Conservation (phyloP, 129 eudicot genomes). For the Silybum marianum region DNA sequence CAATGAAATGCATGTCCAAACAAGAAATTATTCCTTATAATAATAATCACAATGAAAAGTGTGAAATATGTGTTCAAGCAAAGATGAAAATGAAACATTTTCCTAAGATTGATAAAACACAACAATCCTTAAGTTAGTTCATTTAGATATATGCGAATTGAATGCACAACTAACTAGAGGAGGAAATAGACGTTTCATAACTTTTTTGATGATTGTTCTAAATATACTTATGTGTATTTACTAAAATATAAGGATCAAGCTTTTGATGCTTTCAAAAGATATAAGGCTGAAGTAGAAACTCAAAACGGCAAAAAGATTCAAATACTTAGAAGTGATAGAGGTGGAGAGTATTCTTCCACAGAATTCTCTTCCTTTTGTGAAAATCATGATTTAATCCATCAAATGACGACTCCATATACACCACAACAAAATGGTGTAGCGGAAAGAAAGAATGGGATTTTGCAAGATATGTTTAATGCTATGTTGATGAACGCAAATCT, state of each 20-base stretch:
- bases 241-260: not conserved
- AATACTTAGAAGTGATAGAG: not conserved
- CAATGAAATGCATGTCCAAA: not conserved
- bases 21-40: not conserved
- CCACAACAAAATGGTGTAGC: too few species aligned
- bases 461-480: too few species aligned
- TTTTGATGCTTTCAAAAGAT: not conserved
- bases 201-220: not conserved
- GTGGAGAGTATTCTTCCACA: too few species aligned
- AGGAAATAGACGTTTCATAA: too few species aligned
- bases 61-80: conserved; percentile 7
- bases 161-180: conserved; percentile 1
- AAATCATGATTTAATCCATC: too few species aligned
- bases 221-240: not conserved
- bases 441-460: too few species aligned
- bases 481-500: too few species aligned
- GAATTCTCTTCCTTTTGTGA: too few species aligned
- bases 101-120: not conserved
- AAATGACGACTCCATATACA: too few species aligned
- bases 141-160: conserved; percentile 8
- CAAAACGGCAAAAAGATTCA: not conserved
- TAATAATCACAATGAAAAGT: not conserved
- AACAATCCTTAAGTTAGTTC: not conserved
- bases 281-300: not conserved
- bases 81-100: not conserved